These are phyloP conservation scores for Linanthus parryae DNA, from an alignment of 148 eudicot species.

Conservation along the genomic window DNA sequence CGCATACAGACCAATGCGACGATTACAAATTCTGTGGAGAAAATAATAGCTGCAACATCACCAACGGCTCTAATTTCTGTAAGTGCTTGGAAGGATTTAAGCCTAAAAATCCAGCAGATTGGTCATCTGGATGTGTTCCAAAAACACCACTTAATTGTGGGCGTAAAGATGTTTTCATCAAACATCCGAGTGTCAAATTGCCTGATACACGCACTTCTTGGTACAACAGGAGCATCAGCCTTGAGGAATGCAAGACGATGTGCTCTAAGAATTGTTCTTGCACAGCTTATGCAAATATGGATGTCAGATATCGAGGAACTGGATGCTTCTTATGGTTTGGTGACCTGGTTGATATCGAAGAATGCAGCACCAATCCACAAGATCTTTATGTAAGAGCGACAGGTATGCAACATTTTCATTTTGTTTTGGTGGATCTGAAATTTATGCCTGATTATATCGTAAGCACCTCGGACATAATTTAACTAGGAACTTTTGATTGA, in stretches of 20 bases:
- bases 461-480: too few species aligned
- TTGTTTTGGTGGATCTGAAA: too few species aligned
- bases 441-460: too few species aligned
- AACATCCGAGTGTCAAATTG: constrained; percentile 20
- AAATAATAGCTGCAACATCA: constrained; percentile 25
- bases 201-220: constrained; percentile 31
- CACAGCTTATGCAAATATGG: constrained; percentile 29
- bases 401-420: too few species aligned
- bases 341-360: constrained; percentile 28
- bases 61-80: constrained; percentile 22
- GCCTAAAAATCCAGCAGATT: constrained; percentile 30
- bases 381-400: constrained; percentile 35
- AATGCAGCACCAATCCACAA: constrained; percentile 27
- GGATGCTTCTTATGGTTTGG: constrained; percentile 34
- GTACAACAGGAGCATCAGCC: constrained; percentile 16
- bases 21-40: constrained; percentile 10
- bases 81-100: constrained; percentile 34
- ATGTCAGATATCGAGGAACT: too few species aligned
- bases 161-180: constrained; percentile 35
- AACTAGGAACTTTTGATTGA: too few species aligned
- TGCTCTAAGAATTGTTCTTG: constrained; percentile 47
- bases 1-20: constrained; percentile 20
- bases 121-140: constrained; percentile 38
- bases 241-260: constrained; percentile 19
- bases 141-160: constrained; percentile 25